Percentiles rank a stretch among this genome's conserved stretches.
These are phyloP conservation scores for Alternaria sp. DNA, from an alignment of 2,329 filamentous ascomycete species.

Conservation along the genomic window DNA sequence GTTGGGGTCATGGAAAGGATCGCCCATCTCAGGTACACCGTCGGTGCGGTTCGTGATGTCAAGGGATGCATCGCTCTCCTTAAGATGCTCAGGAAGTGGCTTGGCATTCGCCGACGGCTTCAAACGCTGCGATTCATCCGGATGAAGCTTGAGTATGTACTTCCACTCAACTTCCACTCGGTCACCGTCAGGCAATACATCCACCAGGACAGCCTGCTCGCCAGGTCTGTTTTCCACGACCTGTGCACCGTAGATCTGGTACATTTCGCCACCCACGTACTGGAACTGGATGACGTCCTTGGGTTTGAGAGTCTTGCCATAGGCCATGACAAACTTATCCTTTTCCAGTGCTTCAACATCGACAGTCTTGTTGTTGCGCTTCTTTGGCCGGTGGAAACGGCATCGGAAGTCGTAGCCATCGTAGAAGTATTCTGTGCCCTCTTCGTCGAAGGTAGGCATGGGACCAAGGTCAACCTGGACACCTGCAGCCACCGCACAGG, in stretches of 20 bases:
- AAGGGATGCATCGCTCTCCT: constrained; percentile 54
- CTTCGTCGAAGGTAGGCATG: constrained; percentile 85
- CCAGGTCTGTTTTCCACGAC: constrained; percentile 81
- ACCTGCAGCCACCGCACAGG: constrained; percentile 88
- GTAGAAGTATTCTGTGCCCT: constrained; percentile 90
- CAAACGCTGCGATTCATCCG: constrained; percentile 72
- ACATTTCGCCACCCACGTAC: constrained; percentile 73
- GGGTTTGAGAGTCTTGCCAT: constrained; percentile 70
- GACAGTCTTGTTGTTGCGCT: constrained; percentile 80
- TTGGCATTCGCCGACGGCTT: constrained; percentile 76
- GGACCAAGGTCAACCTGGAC: constrained; percentile 89
- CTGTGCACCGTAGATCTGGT: constrained; percentile 89
- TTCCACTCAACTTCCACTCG: constrained; percentile 83
- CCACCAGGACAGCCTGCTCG: constrained; percentile 78
- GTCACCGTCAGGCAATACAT: constrained; percentile 82
- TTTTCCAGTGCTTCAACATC: constrained; percentile 73
- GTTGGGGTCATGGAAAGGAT: constrained; percentile 56
- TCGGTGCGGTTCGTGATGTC: constrained; percentile 56
- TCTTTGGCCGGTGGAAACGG: constrained; percentile 89
- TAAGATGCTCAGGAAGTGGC: constrained; percentile 67
- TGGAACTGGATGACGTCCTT: constrained; percentile 89
- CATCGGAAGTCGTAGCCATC: constrained; percentile 93
- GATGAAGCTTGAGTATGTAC: constrained; percentile 76
- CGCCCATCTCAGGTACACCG: constrained; percentile 56
- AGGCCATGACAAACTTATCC: constrained; percentile 70